A percentile compares a stretch with the other conserved stretches of the same genome.
Evolutionary conservation across 768 basidiomycete species (phyloP).

Genomic region (Pleurotus salmoneostramineus): DNA sequence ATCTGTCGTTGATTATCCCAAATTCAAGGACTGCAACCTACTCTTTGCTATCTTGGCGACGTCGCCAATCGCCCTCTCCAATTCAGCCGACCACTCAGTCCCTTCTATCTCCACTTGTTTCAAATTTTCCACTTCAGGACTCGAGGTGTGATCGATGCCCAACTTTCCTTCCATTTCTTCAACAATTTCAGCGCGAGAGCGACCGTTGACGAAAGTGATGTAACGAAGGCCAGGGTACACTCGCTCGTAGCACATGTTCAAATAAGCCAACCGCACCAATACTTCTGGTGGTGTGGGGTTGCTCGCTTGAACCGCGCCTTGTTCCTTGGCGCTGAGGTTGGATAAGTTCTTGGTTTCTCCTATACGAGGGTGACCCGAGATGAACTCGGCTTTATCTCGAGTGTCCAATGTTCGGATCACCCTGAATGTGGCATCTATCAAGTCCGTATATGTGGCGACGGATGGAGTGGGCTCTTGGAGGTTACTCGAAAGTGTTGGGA

Average conservation of each 20-base stretch:
- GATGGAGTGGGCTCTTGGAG: constrained; percentile 14
- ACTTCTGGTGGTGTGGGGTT: constrained; percentile 69
- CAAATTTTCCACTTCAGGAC: constrained; percentile 34
- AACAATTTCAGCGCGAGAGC: constrained; percentile 65
- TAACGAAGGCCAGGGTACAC: constrained; percentile 75
- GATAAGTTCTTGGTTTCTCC: constrained; percentile 79
- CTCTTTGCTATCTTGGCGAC: constrained; percentile 76
- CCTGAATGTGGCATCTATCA: constrained; percentile 52
- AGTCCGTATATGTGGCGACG: constrained; percentile 40
- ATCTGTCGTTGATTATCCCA: constrained; percentile 19
- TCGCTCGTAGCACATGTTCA: constrained; percentile 77
- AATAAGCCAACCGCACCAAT: constrained; percentile 62
- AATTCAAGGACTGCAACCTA: constrained; percentile 45
- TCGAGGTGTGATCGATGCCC: constrained; percentile 46
- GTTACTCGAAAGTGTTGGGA: constrained; percentile 39
- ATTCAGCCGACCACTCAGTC: constrained; percentile 60
- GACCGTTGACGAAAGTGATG: constrained; percentile 90
- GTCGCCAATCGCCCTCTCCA: constrained; percentile 69
- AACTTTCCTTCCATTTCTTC: constrained; percentile 77
- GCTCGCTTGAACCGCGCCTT: constrained; percentile 38
- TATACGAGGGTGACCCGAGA: constrained; percentile 86
- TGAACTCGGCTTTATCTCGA: constrained; percentile 53
- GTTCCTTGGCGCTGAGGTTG: constrained; percentile 74
- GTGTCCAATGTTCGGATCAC: constrained; percentile 52
- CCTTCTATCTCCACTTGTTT: constrained; percentile 30